Evolutionary conservation across 1,139 yeast species (phyloP).

Genomic region (Candida glucosophila): DNA sequence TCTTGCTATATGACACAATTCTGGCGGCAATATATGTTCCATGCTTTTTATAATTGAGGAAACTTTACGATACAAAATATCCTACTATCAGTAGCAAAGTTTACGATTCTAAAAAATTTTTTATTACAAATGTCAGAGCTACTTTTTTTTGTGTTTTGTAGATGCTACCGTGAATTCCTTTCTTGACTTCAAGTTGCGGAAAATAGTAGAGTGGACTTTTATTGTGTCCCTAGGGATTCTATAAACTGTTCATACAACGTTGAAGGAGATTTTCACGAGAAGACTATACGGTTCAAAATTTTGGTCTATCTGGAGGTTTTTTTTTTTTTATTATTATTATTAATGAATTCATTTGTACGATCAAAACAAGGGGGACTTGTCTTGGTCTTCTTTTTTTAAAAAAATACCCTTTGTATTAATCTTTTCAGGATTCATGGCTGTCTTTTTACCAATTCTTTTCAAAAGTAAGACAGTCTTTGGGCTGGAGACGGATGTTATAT

Average conservation of each 20-base stretch:
- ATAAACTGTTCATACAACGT: no score
- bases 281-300: no score
- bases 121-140: no score
- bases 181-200: no score
- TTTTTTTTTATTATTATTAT: slow-evolving; percentile 23
- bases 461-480: slow-evolving; percentile 23
- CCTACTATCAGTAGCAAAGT: no score
- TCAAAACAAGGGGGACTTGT: slow-evolving; percentile 13
- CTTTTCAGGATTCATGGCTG: slow-evolving; percentile 21
- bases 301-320: no score
- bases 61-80: slow-evolving; percentile 1
- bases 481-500: slow-evolving; percentile 26
- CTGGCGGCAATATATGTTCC: not conserved
- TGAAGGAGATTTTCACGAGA: no score
- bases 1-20: not conserved
- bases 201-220: no score
- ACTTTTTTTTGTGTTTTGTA: no score
- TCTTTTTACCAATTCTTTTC: slow-evolving; percentile 18
- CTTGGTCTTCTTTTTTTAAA: slow-evolving; percentile 21
- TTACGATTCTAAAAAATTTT: no score
- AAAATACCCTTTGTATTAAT: slow-evolving; percentile 17
- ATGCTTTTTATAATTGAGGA: slow-evolving; percentile 5
- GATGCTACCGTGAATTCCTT: no score
- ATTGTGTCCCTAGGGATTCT: no score
- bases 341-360: slow-evolving; percentile 21